Base-by-base conservation (phyloP, 2,329 filamentous ascomycete genomes). In the Cercospora beticola region DNA sequence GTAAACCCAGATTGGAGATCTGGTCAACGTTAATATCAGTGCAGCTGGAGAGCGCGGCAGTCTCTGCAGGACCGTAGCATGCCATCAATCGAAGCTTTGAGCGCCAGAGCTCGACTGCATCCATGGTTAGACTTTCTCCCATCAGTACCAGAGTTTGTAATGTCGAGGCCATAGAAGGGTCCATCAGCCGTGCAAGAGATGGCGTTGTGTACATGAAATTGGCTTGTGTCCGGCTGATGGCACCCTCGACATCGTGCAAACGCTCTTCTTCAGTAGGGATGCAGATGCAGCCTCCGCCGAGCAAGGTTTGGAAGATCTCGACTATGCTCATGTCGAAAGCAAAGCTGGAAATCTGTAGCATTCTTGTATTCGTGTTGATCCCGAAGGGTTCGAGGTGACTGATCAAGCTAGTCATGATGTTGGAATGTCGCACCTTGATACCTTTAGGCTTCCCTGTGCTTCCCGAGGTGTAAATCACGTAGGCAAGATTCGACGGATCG, bases 201-300 rank as follows among this genome's bases (percentile, higher is more conserved):
- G 49, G 49, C 12, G 49, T 54, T 10, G 49, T 54, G 21, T 54
- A 54, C 12, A 54, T 16, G 12, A 54, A 23, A 23, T 54, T 54
- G 18, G 21, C 49, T 23, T 23, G 49, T 1, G 21, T 54, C 1
- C 49, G 49, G 10, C 10, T 54, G 21, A 54, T 28, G 18, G 49
- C 21, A 26, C 49, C 12, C 21, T 54, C 49, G 21, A 54, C 18
- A 7, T 54, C 49, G 21, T 54, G 10, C 49, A 54, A 14, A 14
- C 65, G 21, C 66, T 62, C 60, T 2, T 31, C 21, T 21, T 85
- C 36, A n/a, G 21, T 68, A 30, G 52, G 73, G 64, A 61, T 12
- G 33, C 52, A 74, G 36, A 65, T 68, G 61, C 52, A 64, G 59
- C 59, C 68, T 67, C 73, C 62, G 65, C 43, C 54, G 63, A 64